Evolutionary conservation across 805 yeast species (phyloP).

Genomic region (Myxozyma melibiosi): DNA sequence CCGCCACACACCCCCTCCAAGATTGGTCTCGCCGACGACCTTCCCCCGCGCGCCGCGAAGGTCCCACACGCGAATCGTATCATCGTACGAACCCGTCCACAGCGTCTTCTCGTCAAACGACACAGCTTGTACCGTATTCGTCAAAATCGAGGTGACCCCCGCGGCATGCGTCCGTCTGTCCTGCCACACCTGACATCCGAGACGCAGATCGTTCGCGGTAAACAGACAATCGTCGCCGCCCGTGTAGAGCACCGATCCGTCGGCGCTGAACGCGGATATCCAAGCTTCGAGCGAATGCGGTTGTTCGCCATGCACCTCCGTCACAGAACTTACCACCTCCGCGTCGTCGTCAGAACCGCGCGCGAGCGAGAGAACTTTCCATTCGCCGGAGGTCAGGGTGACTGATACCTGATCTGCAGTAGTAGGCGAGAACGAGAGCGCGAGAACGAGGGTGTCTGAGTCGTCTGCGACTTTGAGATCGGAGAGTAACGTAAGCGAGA

Average conservation of each 20-base stretch:
- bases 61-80: slow-evolving; percentile 68
- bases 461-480: slow-evolving; percentile 9
- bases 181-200: slow-evolving; percentile 35
- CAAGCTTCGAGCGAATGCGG: slow-evolving; percentile 80
- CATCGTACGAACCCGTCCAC: slow-evolving; percentile 95
- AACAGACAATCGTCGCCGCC: slow-evolving; percentile 90
- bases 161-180: slow-evolving; percentile 72
- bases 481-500: neutral
- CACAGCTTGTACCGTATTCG: slow-evolving; percentile 41
- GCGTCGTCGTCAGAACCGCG: slow-evolving; percentile 31
- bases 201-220: slow-evolving; percentile 44
- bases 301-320: neutral
- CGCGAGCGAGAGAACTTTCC: slow-evolving; percentile 39
- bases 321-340: neutral
- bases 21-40: slow-evolving; percentile 48
- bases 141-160: slow-evolving; percentile 83
- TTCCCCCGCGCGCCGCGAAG: slow-evolving; percentile 52
- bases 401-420: slow-evolving; percentile 48
- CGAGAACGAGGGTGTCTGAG: slow-evolving; percentile 46
- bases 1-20: slow-evolving; percentile 97
- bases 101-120: slow-evolving; percentile 51
- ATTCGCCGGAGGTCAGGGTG: slow-evolving; percentile 71
- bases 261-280: slow-evolving; percentile 70
- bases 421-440: slow-evolving; percentile 59
- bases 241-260: slow-evolving; percentile 52